Conservation (phyloP, 495 filamentous ascomycete genomes). For the Lichina pygmaea region DNA sequence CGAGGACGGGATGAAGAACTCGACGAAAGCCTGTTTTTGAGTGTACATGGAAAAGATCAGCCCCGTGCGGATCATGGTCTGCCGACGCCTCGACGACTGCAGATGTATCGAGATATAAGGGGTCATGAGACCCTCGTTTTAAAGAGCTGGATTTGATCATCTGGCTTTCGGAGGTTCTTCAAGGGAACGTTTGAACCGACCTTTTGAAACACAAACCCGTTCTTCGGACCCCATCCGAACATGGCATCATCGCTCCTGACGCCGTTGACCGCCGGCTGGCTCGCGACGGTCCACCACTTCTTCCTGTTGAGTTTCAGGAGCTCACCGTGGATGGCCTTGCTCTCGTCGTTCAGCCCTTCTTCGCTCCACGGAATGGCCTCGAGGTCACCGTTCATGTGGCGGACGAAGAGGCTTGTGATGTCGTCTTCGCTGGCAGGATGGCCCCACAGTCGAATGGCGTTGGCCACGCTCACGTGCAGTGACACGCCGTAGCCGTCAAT, state of each 20-base stretch:
- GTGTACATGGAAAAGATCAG: background rate
- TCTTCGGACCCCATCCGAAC: conserved; percentile 82
- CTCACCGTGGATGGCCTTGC: conserved; percentile 42
- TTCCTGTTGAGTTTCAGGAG: conserved; percentile 51
- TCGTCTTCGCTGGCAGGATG: conserved; percentile 37
- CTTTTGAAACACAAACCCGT: conserved; percentile 95
- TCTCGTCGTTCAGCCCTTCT: conserved; percentile 66
- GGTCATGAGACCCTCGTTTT: too few species aligned
- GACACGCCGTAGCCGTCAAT: conserved; percentile 88
- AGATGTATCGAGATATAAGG: too few species aligned
- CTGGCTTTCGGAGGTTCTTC: background rate
- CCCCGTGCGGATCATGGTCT: too few species aligned
- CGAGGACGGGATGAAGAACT: conserved; percentile 55
- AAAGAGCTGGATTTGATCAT: background rate
- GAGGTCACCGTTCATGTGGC: conserved; percentile 50
- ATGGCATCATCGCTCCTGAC: conserved; percentile 43
- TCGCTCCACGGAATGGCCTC: conserved; percentile 79
- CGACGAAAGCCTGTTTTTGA: conserved; percentile 45
- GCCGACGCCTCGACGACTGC: too few species aligned
- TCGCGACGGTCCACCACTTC: conserved; percentile 90
- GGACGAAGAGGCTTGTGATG: conserved; percentile 52
- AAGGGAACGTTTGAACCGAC: conserved; percentile 1
- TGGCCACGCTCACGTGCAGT: conserved; percentile 50
- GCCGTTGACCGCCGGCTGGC: conserved; percentile 86
- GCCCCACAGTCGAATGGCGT: conserved; percentile 66